These are phyloP conservation scores for Paspalum vaginatum DNA, from an alignment of 176 grass and related monocot genomes.

Conservation along the genomic window DNA sequence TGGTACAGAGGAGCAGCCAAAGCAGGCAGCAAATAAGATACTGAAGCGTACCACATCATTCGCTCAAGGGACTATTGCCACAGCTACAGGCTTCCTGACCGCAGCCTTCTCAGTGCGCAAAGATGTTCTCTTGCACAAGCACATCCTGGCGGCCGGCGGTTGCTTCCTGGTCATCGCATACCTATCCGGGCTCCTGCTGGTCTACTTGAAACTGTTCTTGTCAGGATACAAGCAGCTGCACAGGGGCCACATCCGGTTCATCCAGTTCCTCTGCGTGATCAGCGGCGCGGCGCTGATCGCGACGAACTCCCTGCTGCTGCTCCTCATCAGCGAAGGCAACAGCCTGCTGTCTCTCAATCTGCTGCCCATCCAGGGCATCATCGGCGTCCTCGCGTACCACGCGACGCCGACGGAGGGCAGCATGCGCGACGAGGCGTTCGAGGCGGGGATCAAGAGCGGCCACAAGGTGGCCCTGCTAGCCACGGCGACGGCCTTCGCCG, in stretches of 20 bases:
- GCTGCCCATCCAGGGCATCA: slow-evolving; percentile 31
- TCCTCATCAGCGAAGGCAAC: slow-evolving; percentile 37
- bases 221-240: slow-evolving; percentile 29
- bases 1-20: not conserved
- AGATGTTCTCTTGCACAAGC: slow-evolving; percentile 28
- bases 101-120: slow-evolving; percentile 36
- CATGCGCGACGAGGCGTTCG: slow-evolving; percentile 38
- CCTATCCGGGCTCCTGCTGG: slow-evolving; percentile 25
- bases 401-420: slow-evolving; percentile 42
- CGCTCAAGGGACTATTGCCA: slow-evolving; percentile 26
- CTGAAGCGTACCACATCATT: slow-evolving; percentile 18
- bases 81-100: slow-evolving; percentile 27
- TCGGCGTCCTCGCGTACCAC: slow-evolving; percentile 35
- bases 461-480: slow-evolving; percentile 42
- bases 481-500: slow-evolving; percentile 24
- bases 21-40: slow-evolving; percentile 15
- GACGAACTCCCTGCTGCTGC: slow-evolving; percentile 34
- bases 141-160: slow-evolving; percentile 24
- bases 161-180: slow-evolving; percentile 21
- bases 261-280: slow-evolving; percentile 40
- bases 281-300: slow-evolving; percentile 32
- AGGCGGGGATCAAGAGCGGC: slow-evolving; percentile 32
- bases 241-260: slow-evolving; percentile 11
- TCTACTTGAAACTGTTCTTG: slow-evolving; percentile 44
- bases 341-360: slow-evolving; percentile 33